Evolutionary conservation across 1,284 basidiomycete species (phyloP), one percentile per base, ranked within the genome.

Genomic region (Apiotrichum mycotoxinovorans): DNA sequence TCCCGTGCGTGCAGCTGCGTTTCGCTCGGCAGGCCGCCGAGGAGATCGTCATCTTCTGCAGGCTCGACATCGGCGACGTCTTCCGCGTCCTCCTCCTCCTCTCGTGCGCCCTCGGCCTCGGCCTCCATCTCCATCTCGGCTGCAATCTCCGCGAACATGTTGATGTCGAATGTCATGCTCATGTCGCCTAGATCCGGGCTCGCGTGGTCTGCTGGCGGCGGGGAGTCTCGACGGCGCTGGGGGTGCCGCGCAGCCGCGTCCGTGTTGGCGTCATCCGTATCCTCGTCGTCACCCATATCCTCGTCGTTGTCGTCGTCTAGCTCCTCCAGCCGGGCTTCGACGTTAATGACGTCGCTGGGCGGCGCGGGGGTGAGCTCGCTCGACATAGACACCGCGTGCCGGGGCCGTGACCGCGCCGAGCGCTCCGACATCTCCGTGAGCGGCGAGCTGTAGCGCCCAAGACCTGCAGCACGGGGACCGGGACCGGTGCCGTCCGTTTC

Each of bases 61-160:
- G 15, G 10, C 14, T 41, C 50, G 4, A 41, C 38, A 17, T 49
- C 30, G 22, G 22, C 47, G 23, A 37, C 47, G 1, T 48, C 46
- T 5, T 35, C n/a, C n/a, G n/a, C n/a, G n/a, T n/a, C n/a, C n/a
- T n/a, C n/a, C n/a, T n/a, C n/a, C n/a, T n/a, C n/a, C n/a, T n/a
- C n/a, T n/a, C n/a, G n/a, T n/a, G n/a, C n/a, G n/a, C n/a, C n/a
- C n/a, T n/a, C n/a, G n/a, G n/a, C n/a, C n/a, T n/a, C n/a, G n/a
- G n/a, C n/a, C n/a, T n/a, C n/a, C n/a, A n/a, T n/a, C 46, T 62
- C 62, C 51, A 66, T 42, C 46, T 65, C 61, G 0, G 46, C 49
- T 4, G 57, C 62, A 4, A 56, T 35, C 14, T 56, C 59, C 9
- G 40, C 54, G 15, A 65, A 49, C 1, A 63, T 46, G 42, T 61